phyloP scores from a whole-genome alignment of 1,139 yeast genomes.

The Kurtzmaniella quercitrusa region DNA sequence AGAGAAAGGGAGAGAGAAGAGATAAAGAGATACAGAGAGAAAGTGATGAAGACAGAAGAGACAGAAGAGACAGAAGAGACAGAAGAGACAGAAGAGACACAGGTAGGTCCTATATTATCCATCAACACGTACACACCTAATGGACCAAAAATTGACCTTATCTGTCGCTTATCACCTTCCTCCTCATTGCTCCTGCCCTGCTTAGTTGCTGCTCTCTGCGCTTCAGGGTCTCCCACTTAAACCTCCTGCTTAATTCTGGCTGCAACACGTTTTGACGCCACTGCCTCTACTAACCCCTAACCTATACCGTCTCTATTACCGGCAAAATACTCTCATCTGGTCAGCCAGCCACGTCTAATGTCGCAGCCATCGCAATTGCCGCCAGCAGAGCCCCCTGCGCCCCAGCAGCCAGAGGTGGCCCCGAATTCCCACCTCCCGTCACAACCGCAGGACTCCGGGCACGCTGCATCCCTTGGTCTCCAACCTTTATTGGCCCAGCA shows the following conservation, averaged over 20 bases:
- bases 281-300: background rate
- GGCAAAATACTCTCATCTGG: background rate
- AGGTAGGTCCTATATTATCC: too few species aligned
- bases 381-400: background rate
- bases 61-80: too few species aligned
- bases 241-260: background rate
- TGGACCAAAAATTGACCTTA: too few species aligned
- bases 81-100: too few species aligned
- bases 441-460: background rate
- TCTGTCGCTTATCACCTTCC: background rate
- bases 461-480: background rate
- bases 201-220: too few species aligned
- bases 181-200: too few species aligned
- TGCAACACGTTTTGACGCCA: background rate
- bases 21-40: background rate
- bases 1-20: background rate
- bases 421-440: background rate
- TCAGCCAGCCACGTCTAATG: background rate
- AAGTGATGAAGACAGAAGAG: background rate
- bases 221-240: background rate
- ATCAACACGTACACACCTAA: too few species aligned
- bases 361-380: background rate
- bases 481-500: background rate
- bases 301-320: too few species aligned
- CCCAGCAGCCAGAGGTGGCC: background rate